phyloP scores from a whole-genome alignment of 176 grass and related monocot genomes.

The Stipa capillata region DNA sequence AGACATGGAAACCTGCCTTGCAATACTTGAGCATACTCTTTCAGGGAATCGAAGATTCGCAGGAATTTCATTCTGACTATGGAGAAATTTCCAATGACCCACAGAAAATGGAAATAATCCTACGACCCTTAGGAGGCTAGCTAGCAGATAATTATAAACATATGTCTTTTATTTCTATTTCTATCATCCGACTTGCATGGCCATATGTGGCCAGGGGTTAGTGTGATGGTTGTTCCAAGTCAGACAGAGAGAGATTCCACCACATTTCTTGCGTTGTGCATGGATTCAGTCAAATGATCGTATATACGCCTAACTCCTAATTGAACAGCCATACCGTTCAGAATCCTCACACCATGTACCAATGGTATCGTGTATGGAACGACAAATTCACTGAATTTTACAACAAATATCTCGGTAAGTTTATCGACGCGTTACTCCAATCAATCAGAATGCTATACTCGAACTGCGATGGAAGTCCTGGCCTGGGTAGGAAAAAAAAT shows the following conservation, averaged over 20 bases:
- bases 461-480: neutral
- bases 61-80: too few relatives aligned
- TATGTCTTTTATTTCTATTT: neutral
- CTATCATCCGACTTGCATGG: neutral
- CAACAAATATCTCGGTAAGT: neutral
- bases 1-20: too few relatives aligned
- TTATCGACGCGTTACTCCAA: neutral
- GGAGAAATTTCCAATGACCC: too few relatives aligned
- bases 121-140: too few relatives aligned
- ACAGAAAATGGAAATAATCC: too few relatives aligned
- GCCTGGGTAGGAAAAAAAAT: too few relatives aligned
- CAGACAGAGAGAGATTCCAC: neutral
- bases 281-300: neutral
- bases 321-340: neutral
- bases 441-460: neutral
- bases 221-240: neutral
- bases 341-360: neutral
- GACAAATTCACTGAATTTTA: neutral
- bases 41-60: too few relatives aligned
- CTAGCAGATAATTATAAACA: neutral
- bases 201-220: neutral
- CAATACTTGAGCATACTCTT: too few relatives aligned
- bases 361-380: slow-evolving; percentile 5
- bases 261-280: neutral
- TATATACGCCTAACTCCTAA: neutral